Percentiles rank a stretch among this genome's conserved stretches.
Evolutionary conservation across 2,329 filamentous ascomycete species (phyloP).

Genomic region (Blastomyces parvus): DNA sequence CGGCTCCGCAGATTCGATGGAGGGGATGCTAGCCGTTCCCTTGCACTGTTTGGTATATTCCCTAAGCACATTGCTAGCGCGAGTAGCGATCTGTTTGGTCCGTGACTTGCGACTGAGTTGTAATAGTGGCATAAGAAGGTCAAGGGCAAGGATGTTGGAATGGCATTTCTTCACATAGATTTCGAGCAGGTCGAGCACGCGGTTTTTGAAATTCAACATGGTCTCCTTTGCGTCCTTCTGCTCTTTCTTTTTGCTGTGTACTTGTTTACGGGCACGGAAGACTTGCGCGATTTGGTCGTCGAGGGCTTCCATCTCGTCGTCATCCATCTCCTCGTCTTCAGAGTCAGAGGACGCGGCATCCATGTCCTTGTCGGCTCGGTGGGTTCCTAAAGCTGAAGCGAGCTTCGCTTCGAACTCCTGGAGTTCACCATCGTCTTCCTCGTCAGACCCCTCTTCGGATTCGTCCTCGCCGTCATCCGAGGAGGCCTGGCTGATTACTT

Average conservation of each 20-base stretch:
- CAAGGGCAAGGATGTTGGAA: slow-evolving; percentile 55
- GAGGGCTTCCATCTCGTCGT: slow-evolving; percentile 87
- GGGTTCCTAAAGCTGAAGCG: slow-evolving; percentile 66
- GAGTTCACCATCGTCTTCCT: slow-evolving; percentile 18
- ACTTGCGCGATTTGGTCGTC: slow-evolving; percentile 76
- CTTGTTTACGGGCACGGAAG: slow-evolving; percentile 66
- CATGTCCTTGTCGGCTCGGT: slow-evolving; percentile 46
- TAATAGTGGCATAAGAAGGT: slow-evolving; percentile 67
- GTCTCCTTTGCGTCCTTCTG: slow-evolving; percentile 79
- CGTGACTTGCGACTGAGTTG: slow-evolving; percentile 64
- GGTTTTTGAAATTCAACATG: slow-evolving; percentile 89
- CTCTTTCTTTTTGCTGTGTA: slow-evolving; percentile 65
- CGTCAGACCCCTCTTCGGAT: slow-evolving; percentile 18
- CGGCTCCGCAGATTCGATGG: slow-evolving; percentile 35
- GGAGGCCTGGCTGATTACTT: slow-evolving; percentile 39
- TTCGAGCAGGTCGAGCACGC: slow-evolving; percentile 76
- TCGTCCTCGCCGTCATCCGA: slow-evolving; percentile 58
- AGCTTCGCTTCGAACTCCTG: slow-evolving; percentile 46
- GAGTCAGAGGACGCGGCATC: slow-evolving; percentile 50
- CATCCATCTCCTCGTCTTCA: slow-evolving; percentile 72
- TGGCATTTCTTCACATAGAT: slow-evolving; percentile 77
- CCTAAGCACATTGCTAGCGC: slow-evolving; percentile 62
- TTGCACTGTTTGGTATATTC: slow-evolving; percentile 59
- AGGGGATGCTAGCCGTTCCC: slow-evolving; percentile 35
- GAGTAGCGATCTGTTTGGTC: slow-evolving; percentile 64